Base-by-base conservation (phyloP, 257 asterid species). In the Nicotiana knightiana region DNA sequence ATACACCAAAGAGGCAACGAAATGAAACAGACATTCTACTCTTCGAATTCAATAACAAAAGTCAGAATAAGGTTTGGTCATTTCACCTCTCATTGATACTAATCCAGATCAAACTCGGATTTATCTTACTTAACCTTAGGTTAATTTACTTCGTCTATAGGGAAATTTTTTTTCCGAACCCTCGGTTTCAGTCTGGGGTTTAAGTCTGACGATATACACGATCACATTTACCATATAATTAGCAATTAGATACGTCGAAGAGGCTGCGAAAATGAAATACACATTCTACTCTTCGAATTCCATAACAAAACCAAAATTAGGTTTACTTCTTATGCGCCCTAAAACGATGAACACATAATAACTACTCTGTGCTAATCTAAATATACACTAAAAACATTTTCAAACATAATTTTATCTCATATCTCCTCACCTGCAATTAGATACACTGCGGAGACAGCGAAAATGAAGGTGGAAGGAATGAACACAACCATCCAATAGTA, bases 401-500 rank as follows among this genome's bases (percentile, higher is more conserved):
- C 46, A 75, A 73, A 73, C 28, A 75, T 46, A 61, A 79, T 35
- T 5, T n/a, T 32, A 9, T 64, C 51, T 46, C 58, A 82, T 83
- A 67, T 82, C 70, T 79, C 48, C 67, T 80, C 51, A 95, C 98
- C 99, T 75, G 98, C 91, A 86, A 89, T 81, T 86, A 96, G 87
- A 87, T 93, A 96, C 24, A 89, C 90, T 32, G 81, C 77, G 0
- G 99, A 91, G 48, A 71, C 91, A 2, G 84, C 87, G 77, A 91
- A 92, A 59, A 92, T 77, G 71, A 93, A 65, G 59, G 91, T 81
- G 4, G 99, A 91, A 3, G 99, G 99, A 17, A 90, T 39, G 75
- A 96, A 93, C 83, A 94, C 93, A 83, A 96, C 96, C 94, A 93
- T 94, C 99, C 98, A 94, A 87, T 91, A 96, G 85, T 91, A 96